Percentiles rank a stretch among this genome's conserved stretches.
Conservation (phyloP, 495 filamentous ascomycete species). For the Podospora pseudocomata region DNA sequence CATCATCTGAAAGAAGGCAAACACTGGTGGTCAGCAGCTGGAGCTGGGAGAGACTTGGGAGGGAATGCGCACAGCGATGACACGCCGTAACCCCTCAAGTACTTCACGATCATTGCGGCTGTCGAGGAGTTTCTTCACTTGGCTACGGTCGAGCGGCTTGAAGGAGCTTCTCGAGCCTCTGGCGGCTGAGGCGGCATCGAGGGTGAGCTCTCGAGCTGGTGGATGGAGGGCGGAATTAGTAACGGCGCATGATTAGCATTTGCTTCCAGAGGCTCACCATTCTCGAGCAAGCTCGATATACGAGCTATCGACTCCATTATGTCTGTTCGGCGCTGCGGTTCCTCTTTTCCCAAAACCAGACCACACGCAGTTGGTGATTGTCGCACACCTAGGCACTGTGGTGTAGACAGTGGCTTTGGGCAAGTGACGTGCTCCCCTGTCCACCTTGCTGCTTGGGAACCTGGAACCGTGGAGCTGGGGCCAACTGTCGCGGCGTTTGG, state of each 20-base stretch:
- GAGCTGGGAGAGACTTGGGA: background rate
- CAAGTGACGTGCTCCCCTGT: constrained; percentile 38
- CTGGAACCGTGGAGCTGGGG: background rate
- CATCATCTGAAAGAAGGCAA: constrained; percentile 65
- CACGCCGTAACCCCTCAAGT: constrained; percentile 82
- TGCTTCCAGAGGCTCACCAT: constrained; percentile 53
- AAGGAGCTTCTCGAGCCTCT: constrained; percentile 49
- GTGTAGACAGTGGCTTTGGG: constrained; percentile 14
- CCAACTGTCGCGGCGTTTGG: constrained; percentile 9
- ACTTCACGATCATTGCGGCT: constrained; percentile 91
- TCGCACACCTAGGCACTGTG: background rate
- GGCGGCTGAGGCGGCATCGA: constrained; percentile 89
- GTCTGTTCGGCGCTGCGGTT: background rate
- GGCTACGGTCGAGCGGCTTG: constrained; percentile 51
- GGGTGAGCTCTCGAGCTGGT: constrained; percentile 87
- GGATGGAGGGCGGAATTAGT: constrained; percentile 14
- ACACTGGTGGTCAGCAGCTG: constrained; percentile 21
- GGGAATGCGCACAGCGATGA: constrained; percentile 68
- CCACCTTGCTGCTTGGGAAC: background rate
- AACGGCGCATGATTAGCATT: background rate
- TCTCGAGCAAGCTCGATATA: constrained; percentile 90
- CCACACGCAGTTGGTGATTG: background rate
- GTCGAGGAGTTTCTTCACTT: constrained; percentile 92
- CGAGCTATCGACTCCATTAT: constrained; percentile 90
- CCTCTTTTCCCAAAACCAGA: background rate